Evolutionary conservation across 352 stramenopile species (phyloP), one percentile per base, ranked within the genome.

Genomic region (Phytophthora ramorum): DNA sequence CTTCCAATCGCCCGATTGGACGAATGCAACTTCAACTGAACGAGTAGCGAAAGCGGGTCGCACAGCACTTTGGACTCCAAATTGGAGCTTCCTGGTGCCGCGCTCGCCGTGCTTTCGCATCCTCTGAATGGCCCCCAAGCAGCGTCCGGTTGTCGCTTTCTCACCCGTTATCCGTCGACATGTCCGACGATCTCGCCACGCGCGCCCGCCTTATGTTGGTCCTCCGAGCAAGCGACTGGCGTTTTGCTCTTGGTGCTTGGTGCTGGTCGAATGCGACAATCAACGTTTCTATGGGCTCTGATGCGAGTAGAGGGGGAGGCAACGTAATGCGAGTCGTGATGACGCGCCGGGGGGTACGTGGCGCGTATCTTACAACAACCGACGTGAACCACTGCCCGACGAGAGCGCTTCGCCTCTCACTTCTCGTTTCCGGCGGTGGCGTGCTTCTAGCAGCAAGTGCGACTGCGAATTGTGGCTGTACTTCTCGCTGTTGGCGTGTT

Each of bases 191-290:
- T 68, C 64, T 59, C 35, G 37, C 20, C 12, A 13, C 28, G 17
- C 20, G 38, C 26, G 57, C 28, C 44, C 65, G 51, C 51, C 51
- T 53, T 53, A 65, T 73, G 65, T 50, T 58, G 57, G 20, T 52
- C 43, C 24, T 41, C n/a, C 17, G 3, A 19, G 17, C 37, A 46
- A 44, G 22, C 13, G 53, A 64, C 64, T 69, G 61, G 61, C 51
- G 20, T 58, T 66, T 72, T 72, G 58, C 58, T 69, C n/a, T n/a
- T n/a, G n/a, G n/a, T n/a, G 65, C 65, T 69, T 69, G 58, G 37
- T 64, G 53, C 26, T 68, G 52, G 41, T 28, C 24, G 24, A 28
- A n/a, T n/a, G n/a, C n/a, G n/a, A 28, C 51, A 30, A 55, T 50
- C 32, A 37, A 7, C 35, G 35, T 41, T 47, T 20, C 41, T 46